Base-by-base conservation (phyloP, 257 asterid species). In the Parsonsia alboflavescens region DNA sequence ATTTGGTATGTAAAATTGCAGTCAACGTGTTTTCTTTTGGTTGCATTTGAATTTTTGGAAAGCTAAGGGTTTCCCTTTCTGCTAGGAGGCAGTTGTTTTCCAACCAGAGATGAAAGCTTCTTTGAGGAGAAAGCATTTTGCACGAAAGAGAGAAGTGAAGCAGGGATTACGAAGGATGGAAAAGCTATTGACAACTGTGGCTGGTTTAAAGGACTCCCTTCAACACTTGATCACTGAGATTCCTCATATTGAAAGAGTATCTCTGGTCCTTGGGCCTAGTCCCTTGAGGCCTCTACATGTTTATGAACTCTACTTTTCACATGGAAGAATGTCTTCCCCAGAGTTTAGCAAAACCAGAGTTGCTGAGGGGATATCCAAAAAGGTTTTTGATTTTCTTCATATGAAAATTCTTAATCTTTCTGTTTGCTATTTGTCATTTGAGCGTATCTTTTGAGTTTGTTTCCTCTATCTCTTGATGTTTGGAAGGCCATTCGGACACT, bases 71-170 rank as follows among this genome's bases (percentile, higher is more conserved):
- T 50, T 30, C 22, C 3, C 48, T 78, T 33, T 39, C 44, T 48
- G 59, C 41, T 67, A 90, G 98, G 98, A 87, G 82, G 82, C 68
- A 53, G 91, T 84, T 80, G 86, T 87, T 68, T 73, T 78, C 15
- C 86, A 85, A 64, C 79, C 81, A 62, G 99, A 89, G 70, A 84
- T 73, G 68, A 86, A 76, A 77, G 83, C 81, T 36, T 71, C 89
- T 41, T 45, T 73, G 4, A 88, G 96, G 90, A 88, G 93, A 77
- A 84, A 85, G 69, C 90, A 86, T 71, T 85, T 88, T 36, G 42
- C 92, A 62, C 89, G 98, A 67, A 94, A 85, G 81, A 86, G 99
- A 71, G 97, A 90, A 84, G 93, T 94, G 82, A 94, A 85, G 83
- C 81, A 87, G 84, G 95, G 93, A 65, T 89, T 94, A 74, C 83